phyloP scores from a whole-genome alignment of 139 green algal genomes.

The Auxenochlorella pyrenoidosa region DNA sequence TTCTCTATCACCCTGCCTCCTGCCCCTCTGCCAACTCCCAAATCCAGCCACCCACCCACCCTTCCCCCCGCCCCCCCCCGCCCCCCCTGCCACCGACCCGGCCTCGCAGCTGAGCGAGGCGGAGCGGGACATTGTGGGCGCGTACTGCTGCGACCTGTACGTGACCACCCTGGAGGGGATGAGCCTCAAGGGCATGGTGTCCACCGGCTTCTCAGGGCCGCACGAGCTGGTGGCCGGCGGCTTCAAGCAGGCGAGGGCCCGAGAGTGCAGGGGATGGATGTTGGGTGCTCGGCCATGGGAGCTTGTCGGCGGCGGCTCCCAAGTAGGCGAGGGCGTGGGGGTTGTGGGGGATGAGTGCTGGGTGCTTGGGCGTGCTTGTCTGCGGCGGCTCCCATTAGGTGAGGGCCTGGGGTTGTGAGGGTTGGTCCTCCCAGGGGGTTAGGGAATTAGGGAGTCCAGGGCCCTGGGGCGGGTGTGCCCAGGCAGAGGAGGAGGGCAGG shows the following conservation, averaged over 20 bases:
- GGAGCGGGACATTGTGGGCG: conserved; percentile 1
- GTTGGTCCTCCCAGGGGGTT: no score
- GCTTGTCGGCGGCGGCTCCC: no score
- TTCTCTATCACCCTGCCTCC: background rate
- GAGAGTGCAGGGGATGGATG: no score
- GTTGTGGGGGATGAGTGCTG: no score
- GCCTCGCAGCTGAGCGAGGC: background rate
- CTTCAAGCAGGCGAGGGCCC: conserved; percentile 10
- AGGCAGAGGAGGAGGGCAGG: no score
- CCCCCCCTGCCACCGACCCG: background rate
- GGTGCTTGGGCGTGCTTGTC: no score
- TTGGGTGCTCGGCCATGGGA: no score
- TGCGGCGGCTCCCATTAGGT: no score
- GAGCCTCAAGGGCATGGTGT: conserved; percentile 33
- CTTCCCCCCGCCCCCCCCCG: background rate
- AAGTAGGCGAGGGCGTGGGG: no score
- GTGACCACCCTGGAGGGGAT: conserved; percentile 19
- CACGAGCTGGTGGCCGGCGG: conserved; percentile 50
- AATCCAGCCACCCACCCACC: background rate
- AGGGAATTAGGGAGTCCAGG: no score
- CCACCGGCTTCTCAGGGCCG: conserved; percentile 23
- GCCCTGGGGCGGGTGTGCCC: no score
- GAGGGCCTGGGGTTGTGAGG: no score
- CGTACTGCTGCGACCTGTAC: conserved; percentile 38
- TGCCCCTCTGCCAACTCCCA: background rate